A percentile compares a stretch with the other conserved stretches of the same genome.
These are phyloP conservation scores for Cladorrhinum samala DNA, from an alignment of 495 filamentous ascomycete genomes.

Conservation along the genomic window DNA sequence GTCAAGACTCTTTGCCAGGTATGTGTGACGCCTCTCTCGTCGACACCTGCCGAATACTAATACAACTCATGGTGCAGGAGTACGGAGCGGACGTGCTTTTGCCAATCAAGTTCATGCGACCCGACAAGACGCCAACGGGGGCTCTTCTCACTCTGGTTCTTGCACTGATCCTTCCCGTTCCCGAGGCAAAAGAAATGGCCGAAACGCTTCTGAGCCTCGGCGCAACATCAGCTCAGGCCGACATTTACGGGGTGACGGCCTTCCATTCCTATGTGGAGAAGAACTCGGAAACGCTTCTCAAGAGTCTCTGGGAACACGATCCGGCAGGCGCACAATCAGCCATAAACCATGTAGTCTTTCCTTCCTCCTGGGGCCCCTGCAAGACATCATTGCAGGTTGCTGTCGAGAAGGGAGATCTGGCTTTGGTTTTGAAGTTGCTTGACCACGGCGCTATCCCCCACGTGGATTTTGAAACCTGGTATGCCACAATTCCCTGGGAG, in stretches of 20 bases:
- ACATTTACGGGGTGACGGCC: constrained; percentile 50
- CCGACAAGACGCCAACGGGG: constrained; percentile 38
- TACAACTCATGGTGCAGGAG: constrained; percentile 21
- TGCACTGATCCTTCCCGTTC: constrained; percentile 48
- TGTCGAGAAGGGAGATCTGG: constrained; percentile 24
- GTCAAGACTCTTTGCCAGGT: constrained; percentile 61
- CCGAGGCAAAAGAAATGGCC: constrained; percentile 55
- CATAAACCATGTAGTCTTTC: constrained; percentile 53
- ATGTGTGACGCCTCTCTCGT: neutral
- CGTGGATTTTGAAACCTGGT: constrained; percentile 40
- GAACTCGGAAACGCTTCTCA: constrained; percentile 45
- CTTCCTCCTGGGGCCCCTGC: constrained; percentile 11
- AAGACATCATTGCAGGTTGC: constrained; percentile 33
- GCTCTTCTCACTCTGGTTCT: constrained; percentile 63
- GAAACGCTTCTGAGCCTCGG: constrained; percentile 60
- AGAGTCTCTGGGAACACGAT: constrained; percentile 55
- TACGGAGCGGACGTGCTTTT: constrained; percentile 69
- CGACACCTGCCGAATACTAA: neutral
- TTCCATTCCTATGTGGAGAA: constrained; percentile 52
- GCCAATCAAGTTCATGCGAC: constrained; percentile 55
- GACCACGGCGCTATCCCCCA: constrained; percentile 34
- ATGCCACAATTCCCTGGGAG: neutral
- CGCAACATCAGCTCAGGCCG: constrained; percentile 66
- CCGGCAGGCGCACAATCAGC: constrained; percentile 52
- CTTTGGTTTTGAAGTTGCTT: constrained; percentile 35